A percentile compares a stretch with the other conserved stretches of the same genome.
Evolutionary conservation across 225 moss, liverwort and hornwort species (phyloP).

Genomic region (Physcomitrellopsis africana): DNA sequence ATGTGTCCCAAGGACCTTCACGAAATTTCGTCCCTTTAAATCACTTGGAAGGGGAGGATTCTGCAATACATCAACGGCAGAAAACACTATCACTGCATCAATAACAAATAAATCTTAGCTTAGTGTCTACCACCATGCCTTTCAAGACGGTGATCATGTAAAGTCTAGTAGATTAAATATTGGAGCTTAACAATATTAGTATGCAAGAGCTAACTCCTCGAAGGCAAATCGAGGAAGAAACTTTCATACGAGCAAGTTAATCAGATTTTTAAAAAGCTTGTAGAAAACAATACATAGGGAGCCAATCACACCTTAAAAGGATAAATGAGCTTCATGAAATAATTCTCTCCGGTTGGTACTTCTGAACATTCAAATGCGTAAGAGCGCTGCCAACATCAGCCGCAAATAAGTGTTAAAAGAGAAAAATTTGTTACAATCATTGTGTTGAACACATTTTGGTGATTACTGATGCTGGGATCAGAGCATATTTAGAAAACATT

Average conservation of each 20-base stretch:
- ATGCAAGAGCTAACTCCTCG: too few species aligned
- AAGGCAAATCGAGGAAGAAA: too few species aligned
- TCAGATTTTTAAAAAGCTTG: too few species aligned
- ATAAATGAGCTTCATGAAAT: constrained; percentile 85
- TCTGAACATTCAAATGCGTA: constrained; percentile 92
- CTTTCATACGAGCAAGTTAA: too few species aligned
- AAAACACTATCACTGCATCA: background rate
- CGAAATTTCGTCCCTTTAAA: constrained; percentile 73
- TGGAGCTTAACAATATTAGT: too few species aligned
- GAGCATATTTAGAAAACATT: background rate
- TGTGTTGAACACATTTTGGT: background rate
- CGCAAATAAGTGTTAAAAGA: constrained; percentile 21
- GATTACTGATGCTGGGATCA: background rate
- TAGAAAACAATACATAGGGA: background rate
- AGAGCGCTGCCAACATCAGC: constrained; percentile 69
- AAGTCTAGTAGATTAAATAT: too few species aligned
- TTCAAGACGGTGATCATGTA: background rate
- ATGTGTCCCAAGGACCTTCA: constrained; percentile 86
- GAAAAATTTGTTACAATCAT: background rate
- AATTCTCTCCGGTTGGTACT: constrained; percentile 80
- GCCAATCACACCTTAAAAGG: constrained; percentile 71
- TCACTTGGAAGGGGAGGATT: constrained; percentile 77
- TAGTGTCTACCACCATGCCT: background rate
- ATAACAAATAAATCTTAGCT: background rate
- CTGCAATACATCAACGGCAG: constrained; percentile 43